phyloP scores from a whole-genome alignment of 1,284 basidiomycete genomes.

The Leccinum solheimii region DNA sequence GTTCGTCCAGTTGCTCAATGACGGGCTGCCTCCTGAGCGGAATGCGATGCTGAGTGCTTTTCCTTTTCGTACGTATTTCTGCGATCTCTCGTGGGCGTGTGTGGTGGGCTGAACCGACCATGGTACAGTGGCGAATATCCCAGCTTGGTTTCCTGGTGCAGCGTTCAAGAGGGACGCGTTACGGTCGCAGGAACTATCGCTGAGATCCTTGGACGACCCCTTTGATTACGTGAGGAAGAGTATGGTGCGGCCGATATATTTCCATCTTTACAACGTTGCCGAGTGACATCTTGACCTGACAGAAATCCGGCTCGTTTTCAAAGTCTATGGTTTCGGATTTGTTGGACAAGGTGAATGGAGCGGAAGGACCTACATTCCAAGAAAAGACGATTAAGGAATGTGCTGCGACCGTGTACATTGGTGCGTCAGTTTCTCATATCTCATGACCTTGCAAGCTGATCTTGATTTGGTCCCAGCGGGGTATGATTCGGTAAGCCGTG shows the following conservation, averaged over 20 bases:
- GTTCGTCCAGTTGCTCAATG: slow-evolving; percentile 25
- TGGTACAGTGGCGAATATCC: slow-evolving; percentile 26
- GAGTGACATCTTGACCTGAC: slow-evolving; percentile 3
- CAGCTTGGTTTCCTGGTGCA: slow-evolving; percentile 33
- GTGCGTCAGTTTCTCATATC: too few relatives aligned
- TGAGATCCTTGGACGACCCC: slow-evolving; percentile 24
- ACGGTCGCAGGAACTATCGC: slow-evolving; percentile 30
- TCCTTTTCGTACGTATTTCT: slow-evolving; percentile 28
- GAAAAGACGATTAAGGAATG: slow-evolving; percentile 31
- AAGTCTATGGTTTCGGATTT: slow-evolving; percentile 36
- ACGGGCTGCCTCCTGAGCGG: slow-evolving; percentile 28
- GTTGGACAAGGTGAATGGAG: slow-evolving; percentile 17
- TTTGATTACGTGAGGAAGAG: slow-evolving; percentile 30
- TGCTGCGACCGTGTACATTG: slow-evolving; percentile 24
- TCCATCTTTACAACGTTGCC: background rate
- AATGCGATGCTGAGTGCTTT: slow-evolving; percentile 35
- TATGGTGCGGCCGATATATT: slow-evolving; percentile 24
- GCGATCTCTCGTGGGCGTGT: background rate
- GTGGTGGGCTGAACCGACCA: slow-evolving; percentile 2
- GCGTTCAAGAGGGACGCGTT: slow-evolving; percentile 30
- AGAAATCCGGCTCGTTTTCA: slow-evolving; percentile 30
- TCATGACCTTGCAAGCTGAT: background rate
- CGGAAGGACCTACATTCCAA: slow-evolving; percentile 15
- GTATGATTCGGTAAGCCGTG: slow-evolving; percentile 28
- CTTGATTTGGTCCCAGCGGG: slow-evolving; percentile 19